These are phyloP conservation scores for Populus tomentosa DNA, from an alignment of 441 rosid genomes.

Conservation along the genomic window DNA sequence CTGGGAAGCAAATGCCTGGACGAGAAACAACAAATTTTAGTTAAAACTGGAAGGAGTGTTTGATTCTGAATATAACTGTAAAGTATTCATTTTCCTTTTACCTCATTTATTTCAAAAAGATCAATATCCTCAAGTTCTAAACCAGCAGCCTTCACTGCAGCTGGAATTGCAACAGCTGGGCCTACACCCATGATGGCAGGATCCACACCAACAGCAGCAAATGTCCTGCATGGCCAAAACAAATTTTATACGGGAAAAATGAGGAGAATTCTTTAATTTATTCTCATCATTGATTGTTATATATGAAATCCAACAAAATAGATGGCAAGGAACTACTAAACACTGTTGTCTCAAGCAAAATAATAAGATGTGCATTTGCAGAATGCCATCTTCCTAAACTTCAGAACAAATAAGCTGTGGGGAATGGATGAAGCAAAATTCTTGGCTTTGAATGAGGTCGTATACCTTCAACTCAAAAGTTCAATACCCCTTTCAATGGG, in stretches of 20 bases:
- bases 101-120: slow-evolving; percentile 98
- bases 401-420: background rate
- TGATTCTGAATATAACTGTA: background rate
- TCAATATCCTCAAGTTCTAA: slow-evolving; percentile 82
- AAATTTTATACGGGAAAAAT: background rate
- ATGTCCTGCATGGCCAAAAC: slow-evolving; percentile 52
- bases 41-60: background rate
- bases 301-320: background rate
- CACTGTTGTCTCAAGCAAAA: background rate
- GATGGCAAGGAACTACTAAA: background rate
- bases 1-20: slow-evolving; percentile 97
- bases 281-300: background rate
- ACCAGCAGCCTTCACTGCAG: slow-evolving; percentile 92
- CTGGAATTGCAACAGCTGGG: slow-evolving; percentile 96
- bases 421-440: background rate
- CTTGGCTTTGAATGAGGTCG: background rate
- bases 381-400: background rate
- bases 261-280: background rate
- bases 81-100: slow-evolving; percentile 15
- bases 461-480: background rate
- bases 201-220: slow-evolving; percentile 97
- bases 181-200: slow-evolving; percentile 99
- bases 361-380: background rate
- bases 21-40: slow-evolving; percentile 3
- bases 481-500: background rate